A percentile compares a stretch with the other conserved stretches of the same genome.
phyloP scores from a whole-genome alignment of 2,329 filamentous ascomycete genomes.

The Laburnicola sp. region DNA sequence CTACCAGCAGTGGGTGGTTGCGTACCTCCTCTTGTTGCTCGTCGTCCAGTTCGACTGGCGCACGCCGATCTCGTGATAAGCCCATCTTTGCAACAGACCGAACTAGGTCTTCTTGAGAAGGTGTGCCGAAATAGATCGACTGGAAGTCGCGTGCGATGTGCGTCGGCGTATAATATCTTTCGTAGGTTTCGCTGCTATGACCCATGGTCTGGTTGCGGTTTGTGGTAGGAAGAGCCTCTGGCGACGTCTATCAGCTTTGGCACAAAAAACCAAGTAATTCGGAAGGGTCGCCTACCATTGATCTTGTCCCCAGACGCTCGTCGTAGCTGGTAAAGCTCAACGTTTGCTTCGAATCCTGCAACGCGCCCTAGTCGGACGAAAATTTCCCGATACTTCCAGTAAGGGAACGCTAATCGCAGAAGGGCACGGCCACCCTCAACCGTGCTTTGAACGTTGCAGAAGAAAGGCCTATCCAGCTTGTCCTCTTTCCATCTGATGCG shows the following conservation, averaged over 20 bases:
- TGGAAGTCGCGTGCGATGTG: neutral
- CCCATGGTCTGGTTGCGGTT: conserved; percentile 13
- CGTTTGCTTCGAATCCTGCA: conserved; percentile 18
- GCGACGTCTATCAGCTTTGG: neutral
- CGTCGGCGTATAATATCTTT: conserved; percentile 1
- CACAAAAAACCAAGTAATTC: neutral
- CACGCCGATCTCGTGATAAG: conserved; percentile 5
- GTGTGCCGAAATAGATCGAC: conserved; percentile 1
- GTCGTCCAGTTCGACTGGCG: neutral
- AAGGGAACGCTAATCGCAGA: conserved; percentile 16
- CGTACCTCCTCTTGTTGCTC: conserved; percentile 2
- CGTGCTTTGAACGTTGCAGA: conserved; percentile 17
- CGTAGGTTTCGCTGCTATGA: neutral
- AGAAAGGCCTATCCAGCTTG: conserved; percentile 19
- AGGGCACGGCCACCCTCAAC: conserved; percentile 12
- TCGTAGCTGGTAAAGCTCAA: conserved; percentile 22
- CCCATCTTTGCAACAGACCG: conserved; percentile 2
- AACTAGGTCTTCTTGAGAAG: neutral
- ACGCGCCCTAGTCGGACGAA: conserved; percentile 22
- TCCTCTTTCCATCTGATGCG: conserved; percentile 21
- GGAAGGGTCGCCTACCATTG: conserved; percentile 17
- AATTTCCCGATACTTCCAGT: conserved; percentile 22
- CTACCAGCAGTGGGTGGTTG: conserved; percentile 6
- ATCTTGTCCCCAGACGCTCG: conserved; percentile 21
- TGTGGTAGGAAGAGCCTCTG: neutral